A percentile compares a stretch with the other conserved stretches of the same genome.
Evolutionary conservation across 192 early-diverging fungal species (phyloP).

Genomic region (Umbelopsis sp.): DNA sequence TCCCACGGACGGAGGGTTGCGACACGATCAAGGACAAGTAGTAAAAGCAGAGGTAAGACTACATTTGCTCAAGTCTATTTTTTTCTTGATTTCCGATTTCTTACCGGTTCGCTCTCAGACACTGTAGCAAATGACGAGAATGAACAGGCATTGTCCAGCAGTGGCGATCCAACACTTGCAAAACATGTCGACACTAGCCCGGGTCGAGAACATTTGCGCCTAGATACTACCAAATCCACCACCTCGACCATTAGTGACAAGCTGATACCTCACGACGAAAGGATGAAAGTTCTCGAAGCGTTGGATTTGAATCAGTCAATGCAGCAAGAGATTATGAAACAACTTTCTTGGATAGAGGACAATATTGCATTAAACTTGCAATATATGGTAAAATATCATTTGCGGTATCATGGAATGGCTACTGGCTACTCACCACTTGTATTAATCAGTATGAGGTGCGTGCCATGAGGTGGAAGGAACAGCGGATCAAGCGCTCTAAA

Average conservation of each 20-base stretch:
- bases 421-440: neutral
- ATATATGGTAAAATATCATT: neutral
- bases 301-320: slow-evolving; percentile 1
- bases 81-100: no score
- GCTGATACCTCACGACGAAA: neutral
- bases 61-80: no score
- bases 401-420: no score
- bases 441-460: neutral
- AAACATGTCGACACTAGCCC: no score
- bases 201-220: no score
- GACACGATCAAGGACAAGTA: neutral
- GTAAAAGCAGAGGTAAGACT: neutral
- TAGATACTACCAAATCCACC: no score
- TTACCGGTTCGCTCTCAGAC: no score
- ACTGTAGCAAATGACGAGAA: no score
- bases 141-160: no score
- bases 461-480: slow-evolving; percentile 9
- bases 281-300: slow-evolving; percentile 11
- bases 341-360: slow-evolving; percentile 6
- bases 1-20: neutral
- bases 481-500: neutral
- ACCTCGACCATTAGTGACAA: neutral
- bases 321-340: slow-evolving; percentile 14
- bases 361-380: neutral
- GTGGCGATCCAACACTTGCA: no score